These are phyloP conservation scores for Pueraria montana DNA, from an alignment of 306 rosid species.

Conservation along the genomic window DNA sequence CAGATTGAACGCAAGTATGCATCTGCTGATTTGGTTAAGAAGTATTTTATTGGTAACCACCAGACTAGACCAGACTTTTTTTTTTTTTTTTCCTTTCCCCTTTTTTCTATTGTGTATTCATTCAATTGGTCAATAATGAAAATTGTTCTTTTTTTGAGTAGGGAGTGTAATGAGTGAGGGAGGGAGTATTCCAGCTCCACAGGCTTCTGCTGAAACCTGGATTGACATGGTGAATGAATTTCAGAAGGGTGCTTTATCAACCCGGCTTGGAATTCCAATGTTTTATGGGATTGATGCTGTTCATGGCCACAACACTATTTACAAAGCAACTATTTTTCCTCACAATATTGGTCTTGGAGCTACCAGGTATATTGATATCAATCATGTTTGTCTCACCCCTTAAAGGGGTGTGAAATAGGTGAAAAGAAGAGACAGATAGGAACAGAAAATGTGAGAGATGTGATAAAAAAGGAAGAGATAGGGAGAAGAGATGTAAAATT, in stretches of 20 bases:
- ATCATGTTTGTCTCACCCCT: background rate
- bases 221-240: conserved; percentile 62
- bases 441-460: background rate
- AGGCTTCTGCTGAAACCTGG: conserved; percentile 64
- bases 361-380: conserved; percentile 53
- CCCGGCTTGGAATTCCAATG: conserved; percentile 62
- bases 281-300: conserved; percentile 70
- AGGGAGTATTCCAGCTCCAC: conserved; percentile 58
- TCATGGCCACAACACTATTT: conserved; percentile 59
- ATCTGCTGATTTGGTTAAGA: conserved; percentile 39
- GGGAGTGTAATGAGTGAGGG: conserved; percentile 70
- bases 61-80: too few species aligned
- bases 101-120: conserved; percentile 8
- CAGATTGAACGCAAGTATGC: conserved; percentile 58
- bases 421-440: background rate
- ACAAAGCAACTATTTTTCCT: conserved; percentile 64
- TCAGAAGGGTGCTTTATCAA: conserved; percentile 60
- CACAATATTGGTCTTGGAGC: conserved; percentile 70
- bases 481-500: background rate
- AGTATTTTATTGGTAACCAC: conserved; percentile 50
- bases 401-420: background rate
- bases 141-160: conserved; percentile 18
- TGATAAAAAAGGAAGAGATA: background rate
- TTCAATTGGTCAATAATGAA: conserved; percentile 22
- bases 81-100: background rate